Percentiles rank a stretch among this genome's conserved stretches.
phyloP scores from a whole-genome alignment of 2,329 filamentous ascomycete species.

The Tolypocladium sp. region DNA sequence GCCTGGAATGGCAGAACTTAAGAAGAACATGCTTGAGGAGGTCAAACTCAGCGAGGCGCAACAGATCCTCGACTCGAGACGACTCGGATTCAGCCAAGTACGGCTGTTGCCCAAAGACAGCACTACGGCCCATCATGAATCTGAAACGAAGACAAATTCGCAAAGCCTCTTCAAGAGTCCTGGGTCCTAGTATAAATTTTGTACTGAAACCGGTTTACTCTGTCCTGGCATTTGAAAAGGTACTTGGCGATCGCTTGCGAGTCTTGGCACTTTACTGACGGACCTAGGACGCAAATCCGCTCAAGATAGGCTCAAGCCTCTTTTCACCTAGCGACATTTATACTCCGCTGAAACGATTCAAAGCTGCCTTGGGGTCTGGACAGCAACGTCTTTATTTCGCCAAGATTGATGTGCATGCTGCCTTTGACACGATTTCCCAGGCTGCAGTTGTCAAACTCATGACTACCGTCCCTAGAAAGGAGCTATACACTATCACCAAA shows the following conservation, averaged over 20 bases:
- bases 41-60: constrained; percentile 49
- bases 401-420: constrained; percentile 84
- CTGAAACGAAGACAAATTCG: constrained; percentile 56
- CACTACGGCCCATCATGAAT: constrained; percentile 81
- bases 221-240: constrained; percentile 71
- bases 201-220: constrained; percentile 65
- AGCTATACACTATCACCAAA: constrained; percentile 61
- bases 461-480: constrained; percentile 42
- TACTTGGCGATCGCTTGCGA: constrained; percentile 16
- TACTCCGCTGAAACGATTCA: constrained; percentile 61
- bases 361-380: constrained; percentile 31
- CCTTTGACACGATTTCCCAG: constrained; percentile 94
- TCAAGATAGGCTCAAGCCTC: constrained; percentile 64
- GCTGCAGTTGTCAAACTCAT: constrained; percentile 60
- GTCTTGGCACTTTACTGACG: not conserved
- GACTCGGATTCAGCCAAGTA: constrained; percentile 68
- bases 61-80: constrained; percentile 48
- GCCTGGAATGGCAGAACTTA: constrained; percentile 60
- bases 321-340: constrained; percentile 79
- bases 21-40: constrained; percentile 68
- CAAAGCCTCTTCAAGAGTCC: constrained; percentile 53
- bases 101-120: constrained; percentile 73
- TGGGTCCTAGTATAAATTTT: constrained; percentile 32
- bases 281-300: constrained; percentile 34
- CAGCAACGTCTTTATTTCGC: constrained; percentile 63